A percentile compares a stretch with the other conserved stretches of the same genome.
Evolutionary conservation across 1,284 basidiomycete genomes (phyloP).

Genomic region (Tetrapyrgos nigripes): DNA sequence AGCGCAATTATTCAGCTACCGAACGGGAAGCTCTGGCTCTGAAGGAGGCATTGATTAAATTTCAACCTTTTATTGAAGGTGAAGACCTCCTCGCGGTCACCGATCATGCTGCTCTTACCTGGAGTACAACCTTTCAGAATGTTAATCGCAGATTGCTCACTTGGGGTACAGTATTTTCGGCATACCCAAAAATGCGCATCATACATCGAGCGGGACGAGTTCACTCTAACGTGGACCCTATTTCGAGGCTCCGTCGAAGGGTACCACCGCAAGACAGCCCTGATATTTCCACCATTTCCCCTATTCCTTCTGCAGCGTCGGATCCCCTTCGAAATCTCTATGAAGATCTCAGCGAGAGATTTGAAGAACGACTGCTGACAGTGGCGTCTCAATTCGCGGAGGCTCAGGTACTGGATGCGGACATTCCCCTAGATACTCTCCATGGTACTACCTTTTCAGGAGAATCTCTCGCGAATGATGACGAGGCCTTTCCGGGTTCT

Average conservation of each 20-base stretch:
- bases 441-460: too few species aligned
- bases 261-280: slow-evolving; percentile 9
- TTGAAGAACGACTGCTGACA: slow-evolving; percentile 33
- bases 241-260: slow-evolving; percentile 9
- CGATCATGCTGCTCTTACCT: slow-evolving; percentile 39
- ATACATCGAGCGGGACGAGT: slow-evolving; percentile 32
- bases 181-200: slow-evolving; percentile 33
- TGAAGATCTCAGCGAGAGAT: slow-evolving; percentile 29
- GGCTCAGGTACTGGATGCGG: not conserved
- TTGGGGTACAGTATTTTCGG: slow-evolving; percentile 34
- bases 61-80: slow-evolving; percentile 3
- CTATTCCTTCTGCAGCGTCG: too few species aligned
- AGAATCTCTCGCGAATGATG: too few species aligned
- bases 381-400: slow-evolving; percentile 17
- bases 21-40: not conserved
- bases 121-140: slow-evolving; percentile 37
- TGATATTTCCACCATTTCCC: not conserved
- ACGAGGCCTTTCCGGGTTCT: too few species aligned
- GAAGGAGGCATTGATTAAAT: slow-evolving; percentile 1
- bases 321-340: slow-evolving; percentile 30
- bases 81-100: slow-evolving; percentile 25
- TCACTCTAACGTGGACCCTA: slow-evolving; percentile 39
- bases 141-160: slow-evolving; percentile 31
- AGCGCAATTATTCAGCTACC: slow-evolving; percentile 3
- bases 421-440: not conserved